These are phyloP conservation scores for Pseudogymnoascus sp. DNA, from an alignment of 2,329 filamentous ascomycete genomes.

Conservation along the genomic window DNA sequence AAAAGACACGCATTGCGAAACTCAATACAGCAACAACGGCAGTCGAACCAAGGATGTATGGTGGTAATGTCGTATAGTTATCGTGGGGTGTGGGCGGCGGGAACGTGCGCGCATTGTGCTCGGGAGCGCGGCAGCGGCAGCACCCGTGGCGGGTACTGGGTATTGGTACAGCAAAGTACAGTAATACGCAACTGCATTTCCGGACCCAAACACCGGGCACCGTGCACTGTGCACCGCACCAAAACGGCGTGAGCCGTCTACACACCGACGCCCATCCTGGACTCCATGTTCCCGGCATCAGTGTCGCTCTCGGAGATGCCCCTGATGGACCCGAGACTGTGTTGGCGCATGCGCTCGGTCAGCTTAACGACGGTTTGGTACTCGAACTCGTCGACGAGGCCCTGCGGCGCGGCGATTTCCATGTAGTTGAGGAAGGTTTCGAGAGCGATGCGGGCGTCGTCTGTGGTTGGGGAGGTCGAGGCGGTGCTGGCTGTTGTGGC, in stretches of 20 bases:
- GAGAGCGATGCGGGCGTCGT: constrained; percentile 75
- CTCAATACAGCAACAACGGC: background rate
- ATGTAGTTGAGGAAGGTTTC: constrained; percentile 78
- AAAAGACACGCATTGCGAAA: background rate
- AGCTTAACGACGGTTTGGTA: constrained; percentile 70
- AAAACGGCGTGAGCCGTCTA: background rate
- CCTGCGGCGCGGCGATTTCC: constrained; percentile 49
- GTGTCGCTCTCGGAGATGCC: constrained; percentile 28
- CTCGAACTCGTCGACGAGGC: constrained; percentile 68
- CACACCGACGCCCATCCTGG: background rate
- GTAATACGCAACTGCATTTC: background rate
- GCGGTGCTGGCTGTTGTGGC: constrained; percentile 29
- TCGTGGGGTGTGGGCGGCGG: background rate
- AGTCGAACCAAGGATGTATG: background rate
- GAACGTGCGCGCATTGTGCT: constrained; percentile 1
- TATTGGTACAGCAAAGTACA: background rate
- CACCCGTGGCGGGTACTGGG: background rate
- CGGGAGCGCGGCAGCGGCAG: constrained; percentile 1
- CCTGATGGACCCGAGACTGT: constrained; percentile 32
- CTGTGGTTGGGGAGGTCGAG: constrained; percentile 63
- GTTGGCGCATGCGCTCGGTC: constrained; percentile 74
- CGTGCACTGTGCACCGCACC: background rate
- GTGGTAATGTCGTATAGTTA: background rate
- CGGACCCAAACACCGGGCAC: background rate
- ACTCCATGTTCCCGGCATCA: constrained; percentile 14